Evolutionary conservation across 164 flowering plant genomes (phyloP).

Genomic region (Vitis riparia): DNA sequence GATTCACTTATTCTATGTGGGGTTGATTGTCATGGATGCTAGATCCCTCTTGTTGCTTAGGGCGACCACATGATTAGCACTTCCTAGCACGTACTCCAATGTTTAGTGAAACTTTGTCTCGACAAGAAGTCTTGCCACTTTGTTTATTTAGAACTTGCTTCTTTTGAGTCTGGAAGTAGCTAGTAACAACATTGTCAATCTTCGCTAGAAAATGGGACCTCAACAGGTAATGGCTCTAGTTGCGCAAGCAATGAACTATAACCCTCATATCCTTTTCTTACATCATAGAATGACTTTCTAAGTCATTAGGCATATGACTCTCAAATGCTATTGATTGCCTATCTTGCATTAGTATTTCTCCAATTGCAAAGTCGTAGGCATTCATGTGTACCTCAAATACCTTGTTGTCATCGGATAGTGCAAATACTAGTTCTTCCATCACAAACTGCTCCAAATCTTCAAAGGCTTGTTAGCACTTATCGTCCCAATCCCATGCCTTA

Average conservation of each 20-base stretch:
- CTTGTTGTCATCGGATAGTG: background rate
- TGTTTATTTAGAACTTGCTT: constrained; percentile 4
- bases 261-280: constrained; percentile 1
- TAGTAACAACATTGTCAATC: constrained; percentile 7
- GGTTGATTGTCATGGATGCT: background rate
- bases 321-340: constrained; percentile 8
- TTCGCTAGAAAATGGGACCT: constrained; percentile 1
- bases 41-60: background rate
- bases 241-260: constrained; percentile 1
- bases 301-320: constrained; percentile 6
- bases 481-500: background rate
- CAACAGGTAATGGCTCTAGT: constrained; percentile 7
- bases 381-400: constrained; percentile 1
- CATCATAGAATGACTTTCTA: background rate
- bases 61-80: background rate
- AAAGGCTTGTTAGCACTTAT: background rate
- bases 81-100: background rate
- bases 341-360: constrained; percentile 11
- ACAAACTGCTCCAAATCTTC: constrained; percentile 2
- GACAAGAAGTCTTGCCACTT: constrained; percentile 8
- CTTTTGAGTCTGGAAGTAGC: constrained; percentile 3
- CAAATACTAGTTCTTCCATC: background rate
- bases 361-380: constrained; percentile 7
- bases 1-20: background rate
- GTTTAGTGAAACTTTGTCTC: constrained; percentile 2